Percentiles rank a stretch among this genome's conserved stretches.
Evolutionary conservation across 805 yeast genomes (phyloP).

Genomic region (Candida verbasci): DNA sequence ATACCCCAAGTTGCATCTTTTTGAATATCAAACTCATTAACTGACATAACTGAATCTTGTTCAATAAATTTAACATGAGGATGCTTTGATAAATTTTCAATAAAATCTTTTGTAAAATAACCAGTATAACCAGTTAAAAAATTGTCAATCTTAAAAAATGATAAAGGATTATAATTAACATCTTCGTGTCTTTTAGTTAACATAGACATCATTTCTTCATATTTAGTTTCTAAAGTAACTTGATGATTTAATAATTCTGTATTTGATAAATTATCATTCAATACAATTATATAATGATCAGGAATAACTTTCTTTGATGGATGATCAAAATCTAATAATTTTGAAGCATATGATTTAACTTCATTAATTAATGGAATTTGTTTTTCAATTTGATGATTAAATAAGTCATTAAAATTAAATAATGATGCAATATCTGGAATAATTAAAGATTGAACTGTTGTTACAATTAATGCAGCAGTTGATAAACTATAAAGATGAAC

Average conservation of each 20-base stretch:
- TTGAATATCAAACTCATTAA: conserved; percentile 29
- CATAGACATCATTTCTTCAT: conserved; percentile 8
- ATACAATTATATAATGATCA: conserved; percentile 77
- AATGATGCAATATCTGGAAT: conserved; percentile 4
- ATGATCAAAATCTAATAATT: conserved; percentile 2
- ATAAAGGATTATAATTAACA: conserved; percentile 19
- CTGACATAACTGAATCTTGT: conserved; percentile 34
- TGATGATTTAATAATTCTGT: conserved; percentile 58
- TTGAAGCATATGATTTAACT: neutral
- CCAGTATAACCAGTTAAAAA: conserved; percentile 78
- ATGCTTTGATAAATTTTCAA: conserved; percentile 10
- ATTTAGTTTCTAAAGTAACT: conserved; percentile 49
- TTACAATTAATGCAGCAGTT: neutral
- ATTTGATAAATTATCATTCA: conserved; percentile 57
- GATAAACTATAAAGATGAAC: neutral
- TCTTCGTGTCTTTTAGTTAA: conserved; percentile 13
- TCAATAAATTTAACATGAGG: conserved; percentile 33
- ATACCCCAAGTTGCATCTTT: conserved; percentile 41
- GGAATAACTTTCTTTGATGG: conserved; percentile 37
- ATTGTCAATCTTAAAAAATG: conserved; percentile 54
- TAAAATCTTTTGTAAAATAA: conserved; percentile 41
- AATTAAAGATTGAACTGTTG: conserved; percentile 3
- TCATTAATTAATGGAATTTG: conserved; percentile 2
- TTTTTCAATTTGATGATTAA: neutral
- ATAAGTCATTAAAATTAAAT: neutral